A percentile compares a stretch with the other conserved stretches of the same genome.
Conservation (phyloP, 1,284 basidiomycete species). For the Peniophora sp. region DNA sequence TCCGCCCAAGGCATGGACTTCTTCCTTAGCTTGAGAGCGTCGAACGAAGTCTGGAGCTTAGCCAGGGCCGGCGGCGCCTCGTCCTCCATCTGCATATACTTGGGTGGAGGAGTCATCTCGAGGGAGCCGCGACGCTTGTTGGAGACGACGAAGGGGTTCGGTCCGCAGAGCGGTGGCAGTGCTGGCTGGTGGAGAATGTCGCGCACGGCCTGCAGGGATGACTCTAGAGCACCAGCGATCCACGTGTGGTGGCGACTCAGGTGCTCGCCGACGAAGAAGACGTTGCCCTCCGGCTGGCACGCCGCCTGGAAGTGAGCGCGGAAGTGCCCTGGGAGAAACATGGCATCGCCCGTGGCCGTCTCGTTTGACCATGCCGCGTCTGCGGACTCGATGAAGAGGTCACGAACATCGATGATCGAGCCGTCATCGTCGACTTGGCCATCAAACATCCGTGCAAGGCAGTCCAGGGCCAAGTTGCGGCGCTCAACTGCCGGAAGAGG, state of each 20-base stretch:
- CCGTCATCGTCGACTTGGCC: slow-evolving; percentile 7
- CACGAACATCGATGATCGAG: slow-evolving; percentile 11
- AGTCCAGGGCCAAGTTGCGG: slow-evolving; percentile 9
- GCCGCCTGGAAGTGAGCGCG: slow-evolving; percentile 12
- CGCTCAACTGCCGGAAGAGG: slow-evolving; percentile 10
- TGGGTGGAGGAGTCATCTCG: too few relatives aligned
- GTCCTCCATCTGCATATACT: too few relatives aligned
- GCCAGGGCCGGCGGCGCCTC: too few relatives aligned
- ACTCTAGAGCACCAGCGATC: slow-evolving; percentile 16
- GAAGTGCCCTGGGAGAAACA: slow-evolving; percentile 19
- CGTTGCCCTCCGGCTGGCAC: slow-evolving; percentile 14
- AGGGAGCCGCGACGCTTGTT: too few relatives aligned
- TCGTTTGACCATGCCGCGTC: slow-evolving; percentile 14
- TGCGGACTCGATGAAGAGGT: slow-evolving; percentile 12
- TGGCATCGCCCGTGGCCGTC: slow-evolving; percentile 17
- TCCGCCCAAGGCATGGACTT: too few relatives aligned
- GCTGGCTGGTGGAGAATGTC: background rate
- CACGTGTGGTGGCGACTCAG: slow-evolving; percentile 18
- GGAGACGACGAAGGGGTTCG: too few relatives aligned
- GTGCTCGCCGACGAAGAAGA: slow-evolving; percentile 19
- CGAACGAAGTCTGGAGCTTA: too few relatives aligned
- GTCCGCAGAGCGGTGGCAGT: background rate
- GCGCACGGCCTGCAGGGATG: slow-evolving; percentile 7
- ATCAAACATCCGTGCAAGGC: slow-evolving; percentile 11
- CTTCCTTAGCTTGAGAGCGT: too few relatives aligned